A percentile compares a stretch with the other conserved stretches of the same genome.
Evolutionary conservation across 208 protist species (phyloP).

Genomic region (Blastocrithidia nonstop): DNA sequence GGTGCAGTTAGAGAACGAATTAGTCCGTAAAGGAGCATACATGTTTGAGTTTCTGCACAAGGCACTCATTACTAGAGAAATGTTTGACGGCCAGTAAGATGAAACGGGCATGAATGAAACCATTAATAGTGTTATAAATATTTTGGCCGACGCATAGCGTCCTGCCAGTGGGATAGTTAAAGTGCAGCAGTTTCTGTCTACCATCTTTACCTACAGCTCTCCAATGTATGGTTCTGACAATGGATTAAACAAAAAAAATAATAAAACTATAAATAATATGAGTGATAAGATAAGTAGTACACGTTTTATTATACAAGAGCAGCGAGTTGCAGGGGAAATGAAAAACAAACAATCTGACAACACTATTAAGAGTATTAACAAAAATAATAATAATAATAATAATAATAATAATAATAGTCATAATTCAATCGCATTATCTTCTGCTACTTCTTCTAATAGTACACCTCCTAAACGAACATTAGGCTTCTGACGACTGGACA

Average conservation of each 20-base stretch:
- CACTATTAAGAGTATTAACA: neutral
- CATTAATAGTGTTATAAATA: slow-evolving; percentile 43
- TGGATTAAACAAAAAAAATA: neutral
- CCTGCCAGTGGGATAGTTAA: slow-evolving; percentile 32
- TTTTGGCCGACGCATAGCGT: slow-evolving; percentile 43
- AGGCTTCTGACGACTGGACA: slow-evolving; percentile 90
- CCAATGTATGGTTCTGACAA: no score
- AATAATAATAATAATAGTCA: no score
- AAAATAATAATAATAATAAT: no score
- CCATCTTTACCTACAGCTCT: slow-evolving; percentile 38
- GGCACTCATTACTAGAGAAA: slow-evolving; percentile 54
- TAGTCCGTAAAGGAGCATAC: slow-evolving; percentile 39
- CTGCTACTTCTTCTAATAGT: neutral
- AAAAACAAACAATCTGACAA: no score
- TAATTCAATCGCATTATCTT: no score
- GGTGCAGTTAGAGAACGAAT: slow-evolving; percentile 8
- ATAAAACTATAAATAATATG: neutral
- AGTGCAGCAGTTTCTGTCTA: slow-evolving; percentile 58
- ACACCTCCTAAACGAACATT: slow-evolving; percentile 15
- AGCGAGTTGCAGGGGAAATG: no score
- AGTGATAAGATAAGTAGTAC: slow-evolving; percentile 10
- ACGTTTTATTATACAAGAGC: slow-evolving; percentile 51
- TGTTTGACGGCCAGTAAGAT: slow-evolving; percentile 23
- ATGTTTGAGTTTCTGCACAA: slow-evolving; percentile 52
- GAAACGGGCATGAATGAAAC: slow-evolving; percentile 33